Base-by-base conservation (phyloP, 164 flowering plant species). In the Liquidambar formosana region DNA sequence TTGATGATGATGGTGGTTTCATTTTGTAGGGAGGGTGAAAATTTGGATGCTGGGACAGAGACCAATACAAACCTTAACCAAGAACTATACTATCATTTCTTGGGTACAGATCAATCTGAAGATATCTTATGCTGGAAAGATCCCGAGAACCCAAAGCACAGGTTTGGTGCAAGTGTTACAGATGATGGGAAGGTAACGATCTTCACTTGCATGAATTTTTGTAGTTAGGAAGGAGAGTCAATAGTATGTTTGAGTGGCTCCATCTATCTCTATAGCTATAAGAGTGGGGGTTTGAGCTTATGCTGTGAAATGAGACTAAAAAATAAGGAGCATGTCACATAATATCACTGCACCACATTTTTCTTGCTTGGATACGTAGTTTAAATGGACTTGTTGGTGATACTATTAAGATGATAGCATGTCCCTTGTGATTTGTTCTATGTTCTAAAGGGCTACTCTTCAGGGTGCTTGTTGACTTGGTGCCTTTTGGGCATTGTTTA, bases 71-170 rank as follows among this genome's bases (percentile, higher is more conserved):
- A 88, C 72, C 84, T 93, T 56, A 70, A 92, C 80, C 94, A 93
- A n/a, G 85, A 87, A 73, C 22, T 96, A 0, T 90, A 85, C 78
- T 96, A 96, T 76, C 99, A 96, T 77, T 82, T 89, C 68, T 58
- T 93, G 80, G 98, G 98, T 22, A 90, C 91, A 0, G 88, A 92
- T 68, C 98, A 96, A 72, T 88, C 93, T 51, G 84, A 92, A 75
- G 99, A 96, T 78, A 81, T 96, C 61, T 73, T 96, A 73, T 93
- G 98, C 78, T 96, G 97, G 95, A 90, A 61, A 65, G 98, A 96
- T 78, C 85, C 87, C 49, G 92, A 84, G 13, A 83, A 96, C 65
- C 97, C 99, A 18, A 90, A 80, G 70, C 78, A 83, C 67, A 45
- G 61, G 53, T 84, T 81, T 82, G 73, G 51, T 57, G 88, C 84